Evolutionary conservation across 768 basidiomycete genomes (phyloP).

Genomic region (Mycena indigotica): DNA sequence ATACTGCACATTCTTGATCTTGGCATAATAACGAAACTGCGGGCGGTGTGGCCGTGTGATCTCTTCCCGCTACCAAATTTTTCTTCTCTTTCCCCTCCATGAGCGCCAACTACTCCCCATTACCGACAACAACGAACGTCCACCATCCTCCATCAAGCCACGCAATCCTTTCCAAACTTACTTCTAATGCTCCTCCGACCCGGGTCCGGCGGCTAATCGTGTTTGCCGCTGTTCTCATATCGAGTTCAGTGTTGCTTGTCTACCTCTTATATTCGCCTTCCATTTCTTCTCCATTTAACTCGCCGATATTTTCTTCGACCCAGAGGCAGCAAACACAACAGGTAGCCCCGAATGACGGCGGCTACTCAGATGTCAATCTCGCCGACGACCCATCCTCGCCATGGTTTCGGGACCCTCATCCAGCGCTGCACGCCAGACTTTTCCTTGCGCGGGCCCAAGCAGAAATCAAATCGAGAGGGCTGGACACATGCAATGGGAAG

Average conservation of each 20-base stretch:
- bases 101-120: conserved; percentile 12
- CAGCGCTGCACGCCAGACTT: conserved; percentile 18
- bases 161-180: conserved; percentile 6
- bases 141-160: not conserved
- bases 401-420: conserved; percentile 23
- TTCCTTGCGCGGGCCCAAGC: conserved; percentile 21
- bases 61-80: not conserved
- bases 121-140: conserved; percentile 5
- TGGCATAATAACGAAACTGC: not conserved
- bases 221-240: conserved; percentile 9
- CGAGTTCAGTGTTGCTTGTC: conserved; percentile 10
- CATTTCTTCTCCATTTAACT: not conserved
- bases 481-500: conserved; percentile 18
- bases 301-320: not conserved
- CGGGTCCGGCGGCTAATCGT: conserved; percentile 13
- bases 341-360: not conserved
- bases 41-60: not conserved
- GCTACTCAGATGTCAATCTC: not conserved
- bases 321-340: not conserved
- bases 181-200: conserved; percentile 4
- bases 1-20: not conserved
- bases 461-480: conserved; percentile 11
- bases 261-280: conserved; percentile 11
- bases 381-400: conserved; percentile 5
- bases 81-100: not conserved